These are phyloP conservation scores for Coemansia sp. DNA, from an alignment of 192 early-diverging fungal genomes.

Conservation along the genomic window DNA sequence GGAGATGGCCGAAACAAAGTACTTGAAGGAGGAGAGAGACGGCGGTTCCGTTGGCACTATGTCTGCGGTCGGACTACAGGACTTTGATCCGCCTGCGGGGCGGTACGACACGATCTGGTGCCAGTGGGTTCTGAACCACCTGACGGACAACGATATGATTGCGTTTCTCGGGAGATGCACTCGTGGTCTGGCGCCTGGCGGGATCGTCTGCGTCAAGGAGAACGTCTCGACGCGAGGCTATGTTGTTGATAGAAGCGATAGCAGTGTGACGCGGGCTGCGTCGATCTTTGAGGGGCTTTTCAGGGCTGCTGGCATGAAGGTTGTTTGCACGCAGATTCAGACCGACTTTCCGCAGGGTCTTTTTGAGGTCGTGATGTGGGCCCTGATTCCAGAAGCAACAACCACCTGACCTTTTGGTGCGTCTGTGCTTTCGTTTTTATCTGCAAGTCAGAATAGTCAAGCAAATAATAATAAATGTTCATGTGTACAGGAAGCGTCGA, in stretches of 20 bases:
- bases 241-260: conserved; percentile 80
- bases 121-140: conserved; percentile 95
- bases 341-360: conserved; percentile 68
- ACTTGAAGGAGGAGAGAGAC: conserved; percentile 60
- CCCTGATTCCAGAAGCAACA: conserved; percentile 17
- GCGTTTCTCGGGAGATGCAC: conserved; percentile 81
- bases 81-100: conserved; percentile 65
- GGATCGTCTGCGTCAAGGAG: conserved; percentile 90
- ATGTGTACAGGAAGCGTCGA: neutral
- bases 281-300: conserved; percentile 61
- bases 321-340: conserved; percentile 67
- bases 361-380: conserved; percentile 73
- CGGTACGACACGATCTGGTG: conserved; percentile 97
- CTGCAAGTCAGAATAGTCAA: neutral
- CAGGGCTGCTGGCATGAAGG: conserved; percentile 58
- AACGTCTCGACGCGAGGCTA: conserved; percentile 70
- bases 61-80: conserved; percentile 78
- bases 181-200: conserved; percentile 62
- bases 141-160: conserved; percentile 87
- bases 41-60: conserved; percentile 66
- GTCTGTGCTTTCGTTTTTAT: neutral
- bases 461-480: neutral
- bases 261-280: conserved; percentile 65
- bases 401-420: neutral
- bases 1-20: conserved; percentile 64